Percentiles rank a stretch among this genome's conserved stretches.
phyloP scores from a whole-genome alignment of 2,329 filamentous ascomycete genomes.

The Claviceps digitariae region DNA sequence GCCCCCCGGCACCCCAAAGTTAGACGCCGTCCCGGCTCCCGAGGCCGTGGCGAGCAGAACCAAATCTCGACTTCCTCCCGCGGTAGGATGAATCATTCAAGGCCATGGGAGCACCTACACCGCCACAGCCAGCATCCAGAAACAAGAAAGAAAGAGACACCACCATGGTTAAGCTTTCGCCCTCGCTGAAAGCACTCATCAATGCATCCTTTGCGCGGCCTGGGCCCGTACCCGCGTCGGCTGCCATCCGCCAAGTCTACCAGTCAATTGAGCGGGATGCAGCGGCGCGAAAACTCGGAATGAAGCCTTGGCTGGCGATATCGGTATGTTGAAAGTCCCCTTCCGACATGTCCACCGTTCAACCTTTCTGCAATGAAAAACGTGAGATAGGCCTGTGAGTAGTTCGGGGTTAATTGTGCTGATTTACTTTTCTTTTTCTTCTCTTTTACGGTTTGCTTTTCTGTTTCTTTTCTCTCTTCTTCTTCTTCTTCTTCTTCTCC shows the following conservation, averaged over 20 bases:
- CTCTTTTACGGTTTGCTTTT: not conserved
- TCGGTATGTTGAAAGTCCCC: constrained; percentile 32
- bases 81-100: too few species aligned
- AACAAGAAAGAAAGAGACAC: not conserved
- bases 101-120: not conserved
- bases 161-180: constrained; percentile 60
- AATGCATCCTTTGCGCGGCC: constrained; percentile 55
- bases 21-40: too few species aligned
- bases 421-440: not conserved
- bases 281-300: constrained; percentile 44
- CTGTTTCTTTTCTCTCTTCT: not conserved
- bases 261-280: constrained; percentile 51
- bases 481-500: too few species aligned
- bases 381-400: not conserved
- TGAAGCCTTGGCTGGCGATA: constrained; percentile 51
- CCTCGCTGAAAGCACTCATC: constrained; percentile 59
- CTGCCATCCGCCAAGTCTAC: constrained; percentile 50
- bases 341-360: not conserved
- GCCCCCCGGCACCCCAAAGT: too few species aligned
- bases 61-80: not conserved
- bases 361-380: not conserved
- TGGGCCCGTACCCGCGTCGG: constrained; percentile 49
- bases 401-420: not conserved
- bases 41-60: not conserved
- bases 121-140: not conserved